Evolutionary conservation across 2,329 filamentous ascomycete genomes (phyloP).

Genomic region (Cylindrodendrum hubeiense): DNA sequence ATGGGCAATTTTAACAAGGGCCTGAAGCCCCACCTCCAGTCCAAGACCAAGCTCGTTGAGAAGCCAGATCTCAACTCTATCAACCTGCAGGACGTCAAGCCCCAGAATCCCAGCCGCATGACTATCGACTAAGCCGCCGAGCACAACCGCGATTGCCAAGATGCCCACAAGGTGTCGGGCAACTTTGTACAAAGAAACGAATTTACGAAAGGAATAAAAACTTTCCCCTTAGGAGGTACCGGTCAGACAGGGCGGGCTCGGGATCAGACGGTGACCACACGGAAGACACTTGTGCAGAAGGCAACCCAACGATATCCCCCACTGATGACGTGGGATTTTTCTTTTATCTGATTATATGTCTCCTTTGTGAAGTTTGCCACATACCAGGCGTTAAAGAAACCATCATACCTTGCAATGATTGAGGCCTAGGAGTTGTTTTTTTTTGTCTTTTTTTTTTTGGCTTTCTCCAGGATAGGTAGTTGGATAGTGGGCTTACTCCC

Average conservation of each 20-base stretch:
- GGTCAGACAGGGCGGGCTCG: constrained; percentile 46
- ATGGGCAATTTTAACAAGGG: constrained; percentile 92
- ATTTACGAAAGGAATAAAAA: constrained; percentile 48
- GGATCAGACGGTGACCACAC: constrained; percentile 40
- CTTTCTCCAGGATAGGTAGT: constrained; percentile 20
- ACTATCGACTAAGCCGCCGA: constrained; percentile 67
- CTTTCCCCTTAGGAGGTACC: constrained; percentile 40
- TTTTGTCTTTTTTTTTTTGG: constrained; percentile 24
- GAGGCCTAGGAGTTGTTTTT: constrained; percentile 37
- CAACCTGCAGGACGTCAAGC: constrained; percentile 68
- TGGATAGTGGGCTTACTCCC: constrained; percentile 23
- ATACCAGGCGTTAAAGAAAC: constrained; percentile 42
- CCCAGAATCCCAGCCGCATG: constrained; percentile 67
- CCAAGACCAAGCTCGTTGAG: constrained; percentile 61
- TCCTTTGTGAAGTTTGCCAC: constrained; percentile 35
- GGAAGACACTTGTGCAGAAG: constrained; percentile 44
- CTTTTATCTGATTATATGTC: constrained; percentile 31
- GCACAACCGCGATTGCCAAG: constrained; percentile 22
- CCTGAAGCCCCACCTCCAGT: constrained; percentile 86
- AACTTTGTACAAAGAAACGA: constrained; percentile 52
- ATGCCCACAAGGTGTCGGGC: constrained; percentile 6
- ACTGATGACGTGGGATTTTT: constrained; percentile 38
- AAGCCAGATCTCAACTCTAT: constrained; percentile 69
- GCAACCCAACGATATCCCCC: constrained; percentile 45
- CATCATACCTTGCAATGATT: constrained; percentile 38